A percentile compares a stretch with the other conserved stretches of the same genome.
Conservation (phyloP, 1,284 basidiomycete species). For the Blastosporella zonata region DNA sequence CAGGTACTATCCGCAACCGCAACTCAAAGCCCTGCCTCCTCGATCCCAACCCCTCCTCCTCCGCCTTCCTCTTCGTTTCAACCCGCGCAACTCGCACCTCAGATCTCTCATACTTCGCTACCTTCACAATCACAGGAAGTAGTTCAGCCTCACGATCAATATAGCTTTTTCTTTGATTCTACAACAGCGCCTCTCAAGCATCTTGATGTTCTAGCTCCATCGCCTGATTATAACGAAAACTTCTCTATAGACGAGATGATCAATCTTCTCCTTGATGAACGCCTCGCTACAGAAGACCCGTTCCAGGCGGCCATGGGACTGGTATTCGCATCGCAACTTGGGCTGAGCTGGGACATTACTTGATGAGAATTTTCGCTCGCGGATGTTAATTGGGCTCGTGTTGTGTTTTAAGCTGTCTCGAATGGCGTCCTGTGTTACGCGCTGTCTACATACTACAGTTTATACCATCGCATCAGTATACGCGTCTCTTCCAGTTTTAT, state of each 20-base stretch:
- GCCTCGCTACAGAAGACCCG: slow-evolving; percentile 31
- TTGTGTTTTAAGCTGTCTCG: neutral
- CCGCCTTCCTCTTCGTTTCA: neutral
- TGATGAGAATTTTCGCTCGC: slow-evolving; percentile 4
- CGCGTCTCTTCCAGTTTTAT: too few species aligned
- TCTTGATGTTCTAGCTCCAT: slow-evolving; percentile 27
- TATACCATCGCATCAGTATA: too few species aligned
- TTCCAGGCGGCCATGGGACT: slow-evolving; percentile 45
- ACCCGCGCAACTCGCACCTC: neutral
- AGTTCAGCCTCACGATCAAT: neutral
- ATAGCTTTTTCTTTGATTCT: slow-evolving; percentile 22
- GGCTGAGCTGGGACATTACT: slow-evolving; percentile 31
- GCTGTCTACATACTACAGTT: too few species aligned
- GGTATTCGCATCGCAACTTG: slow-evolving; percentile 35
- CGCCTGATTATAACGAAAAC: slow-evolving; percentile 18
- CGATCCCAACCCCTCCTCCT: neutral
- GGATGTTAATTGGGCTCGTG: neutral
- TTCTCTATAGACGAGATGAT: slow-evolving; percentile 24
- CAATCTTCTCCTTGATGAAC: slow-evolving; percentile 47
- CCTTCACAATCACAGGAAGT: neutral
- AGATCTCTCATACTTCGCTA: neutral
- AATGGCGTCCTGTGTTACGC: too few species aligned
- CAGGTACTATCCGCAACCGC: neutral
- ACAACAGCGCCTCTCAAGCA: slow-evolving; percentile 30
- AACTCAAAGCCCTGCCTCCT: neutral